Conservation (phyloP, 202 grass and related monocot species). For the Hordeum pubiflorum region DNA sequence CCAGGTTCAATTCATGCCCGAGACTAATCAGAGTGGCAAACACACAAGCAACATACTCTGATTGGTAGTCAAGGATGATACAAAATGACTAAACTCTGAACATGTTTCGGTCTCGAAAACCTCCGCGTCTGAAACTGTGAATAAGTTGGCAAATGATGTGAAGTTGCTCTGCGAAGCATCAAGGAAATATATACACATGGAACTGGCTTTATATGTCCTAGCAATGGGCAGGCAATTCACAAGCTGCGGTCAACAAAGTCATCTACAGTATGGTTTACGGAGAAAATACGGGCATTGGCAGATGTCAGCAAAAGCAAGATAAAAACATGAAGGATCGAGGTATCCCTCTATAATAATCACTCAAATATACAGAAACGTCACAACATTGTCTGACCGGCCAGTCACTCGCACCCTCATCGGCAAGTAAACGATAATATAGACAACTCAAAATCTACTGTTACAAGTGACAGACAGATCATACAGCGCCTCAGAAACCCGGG, state of each 20-base stretch:
- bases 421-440: conserved; percentile 42
- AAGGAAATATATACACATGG: too few relatives aligned
- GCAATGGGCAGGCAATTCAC: neutral
- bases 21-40: neutral
- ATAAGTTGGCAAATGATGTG: neutral
- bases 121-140: neutral
- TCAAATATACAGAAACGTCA: conserved; percentile 67
- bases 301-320: neutral
- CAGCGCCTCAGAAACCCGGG: conserved; percentile 14
- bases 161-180: neutral
- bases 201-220: neutral
- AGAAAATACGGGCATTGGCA: neutral
- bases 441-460: conserved; percentile 53
- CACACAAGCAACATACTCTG: neutral
- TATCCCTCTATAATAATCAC: conserved; percentile 54
- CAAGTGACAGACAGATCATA: conserved; percentile 33
- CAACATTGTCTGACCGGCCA: conserved; percentile 30
- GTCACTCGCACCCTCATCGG: conserved; percentile 5
- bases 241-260: neutral
- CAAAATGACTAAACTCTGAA: neutral
- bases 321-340: conserved; percentile 37
- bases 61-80: neutral
- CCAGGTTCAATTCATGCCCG: too few relatives aligned
- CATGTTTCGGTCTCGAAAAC: neutral
- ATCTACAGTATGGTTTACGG: neutral